Evolutionary conservation across 108 stramenopile species (phyloP), one percentile per base, ranked within the genome.

Genomic region (Nitzschia sp.): DNA sequence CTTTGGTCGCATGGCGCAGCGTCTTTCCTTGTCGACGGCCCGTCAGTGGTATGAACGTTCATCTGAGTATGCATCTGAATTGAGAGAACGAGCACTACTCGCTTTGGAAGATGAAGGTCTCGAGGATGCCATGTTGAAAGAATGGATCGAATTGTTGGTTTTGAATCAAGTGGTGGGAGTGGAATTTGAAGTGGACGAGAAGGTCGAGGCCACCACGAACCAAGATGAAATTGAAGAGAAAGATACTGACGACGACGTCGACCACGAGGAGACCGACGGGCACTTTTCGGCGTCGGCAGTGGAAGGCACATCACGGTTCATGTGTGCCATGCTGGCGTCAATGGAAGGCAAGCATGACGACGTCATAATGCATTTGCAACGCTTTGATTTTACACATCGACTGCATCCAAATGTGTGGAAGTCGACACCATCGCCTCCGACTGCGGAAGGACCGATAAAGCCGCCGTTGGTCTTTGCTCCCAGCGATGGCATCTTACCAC

Each of bases 351-450:
- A 72, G 42, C 93, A 94, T 53, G 83, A 90, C n/a, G 46, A 70
- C 11, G 88, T 85, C 9, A 47, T 82, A 24, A 4, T n/a, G 1
- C 78, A 86, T 33, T 66, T 94, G 70, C 53, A 66, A 62, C 66
- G 72, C 57, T 91, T 91, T 73, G 67, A 46, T 23, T 69, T 94
- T 48, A 91, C 84, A 17, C 93, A 94, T 72, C 86, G 93, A n/a
- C 63, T 94, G 2, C 87, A 91, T 72, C 93, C 93, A 13, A 86
- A 91, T 59, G 86, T 94, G 0, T 94, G 93, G 93, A 65, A 71
- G 27, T 13, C 0, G 35, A 28, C 64, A 59, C 2, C 53, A 58
- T 61, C 38, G 68, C 70, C 23, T 32, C 47, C 47, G 21, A 46
- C 70, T 59, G 30, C 21, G 26, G 45, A 46, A 8, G 53, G 28